phyloP scores from a whole-genome alignment of 768 basidiomycete genomes.

The Rhodotorula graminis region DNA sequence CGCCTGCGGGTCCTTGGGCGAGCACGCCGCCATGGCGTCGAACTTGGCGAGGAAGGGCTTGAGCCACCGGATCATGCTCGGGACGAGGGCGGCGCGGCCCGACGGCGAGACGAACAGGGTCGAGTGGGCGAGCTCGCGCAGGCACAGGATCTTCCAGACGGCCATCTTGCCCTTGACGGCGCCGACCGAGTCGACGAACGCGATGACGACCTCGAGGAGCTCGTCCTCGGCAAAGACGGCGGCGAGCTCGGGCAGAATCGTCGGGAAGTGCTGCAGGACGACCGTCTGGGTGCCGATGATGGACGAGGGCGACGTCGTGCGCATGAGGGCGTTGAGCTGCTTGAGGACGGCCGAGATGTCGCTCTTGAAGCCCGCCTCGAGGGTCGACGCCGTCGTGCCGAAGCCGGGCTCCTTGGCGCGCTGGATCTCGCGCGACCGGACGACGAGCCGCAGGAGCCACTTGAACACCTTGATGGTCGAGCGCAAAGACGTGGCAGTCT shows the following conservation, averaged over 20 bases:
- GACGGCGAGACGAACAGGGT: slow-evolving; percentile 79
- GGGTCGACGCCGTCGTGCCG: slow-evolving; percentile 77
- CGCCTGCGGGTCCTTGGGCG: slow-evolving; percentile 61
- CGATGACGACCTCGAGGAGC: slow-evolving; percentile 76
- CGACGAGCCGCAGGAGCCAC: slow-evolving; percentile 90
- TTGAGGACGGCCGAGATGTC: slow-evolving; percentile 71
- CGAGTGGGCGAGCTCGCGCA: slow-evolving; percentile 81
- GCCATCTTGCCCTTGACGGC: slow-evolving; percentile 77
- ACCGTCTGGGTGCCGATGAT: slow-evolving; percentile 80
- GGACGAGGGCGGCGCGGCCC: slow-evolving; percentile 72
- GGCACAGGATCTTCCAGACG: slow-evolving; percentile 90
- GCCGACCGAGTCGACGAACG: slow-evolving; percentile 77
- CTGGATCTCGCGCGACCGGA: slow-evolving; percentile 62
- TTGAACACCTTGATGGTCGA: slow-evolving; percentile 94
- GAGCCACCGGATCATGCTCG: slow-evolving; percentile 85
- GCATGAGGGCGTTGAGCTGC: slow-evolving; percentile 86
- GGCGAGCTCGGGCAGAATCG: slow-evolving; percentile 78
- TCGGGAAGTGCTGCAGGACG: slow-evolving; percentile 63
- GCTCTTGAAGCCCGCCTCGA: slow-evolving; percentile 76
- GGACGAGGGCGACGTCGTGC: slow-evolving; percentile 65
- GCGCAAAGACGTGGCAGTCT: slow-evolving; percentile 71
- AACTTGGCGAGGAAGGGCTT: slow-evolving; percentile 90
- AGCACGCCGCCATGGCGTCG: slow-evolving; percentile 67
- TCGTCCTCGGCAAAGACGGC: slow-evolving; percentile 76
- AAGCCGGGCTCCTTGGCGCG: slow-evolving; percentile 65